Percentiles rank a stretch among this genome's conserved stretches.
Evolutionary conservation across 306 rosid species (phyloP).

Genomic region (Trifolium dubium): DNA sequence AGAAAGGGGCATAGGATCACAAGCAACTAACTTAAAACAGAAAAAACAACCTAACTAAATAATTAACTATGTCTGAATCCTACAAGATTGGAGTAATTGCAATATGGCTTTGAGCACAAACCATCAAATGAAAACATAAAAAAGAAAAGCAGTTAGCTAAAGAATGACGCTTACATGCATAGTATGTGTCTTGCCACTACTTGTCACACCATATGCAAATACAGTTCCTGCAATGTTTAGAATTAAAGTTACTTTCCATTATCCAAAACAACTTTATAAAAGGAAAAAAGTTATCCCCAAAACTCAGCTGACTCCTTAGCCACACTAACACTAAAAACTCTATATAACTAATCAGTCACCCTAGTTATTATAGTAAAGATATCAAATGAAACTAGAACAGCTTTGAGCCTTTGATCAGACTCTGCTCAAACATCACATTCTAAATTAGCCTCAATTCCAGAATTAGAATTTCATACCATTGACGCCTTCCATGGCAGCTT

Average conservation of each 20-base stretch:
- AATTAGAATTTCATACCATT: conserved; percentile 64
- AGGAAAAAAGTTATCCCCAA: conserved; percentile 20
- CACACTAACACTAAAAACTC: conserved; percentile 32
- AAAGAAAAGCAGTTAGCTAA: conserved; percentile 9
- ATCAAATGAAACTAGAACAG: conserved; percentile 2
- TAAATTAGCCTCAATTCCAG: conserved; percentile 6
- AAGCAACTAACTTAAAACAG: neutral
- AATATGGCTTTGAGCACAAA: neutral
- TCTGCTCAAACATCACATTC: no score
- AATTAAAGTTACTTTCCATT: conserved; percentile 33
- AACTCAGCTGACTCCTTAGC: conserved; percentile 33
- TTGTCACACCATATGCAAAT: conserved; percentile 98
- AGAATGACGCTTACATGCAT: conserved; percentile 86
- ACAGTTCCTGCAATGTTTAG: conserved; percentile 80
- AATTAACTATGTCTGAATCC: neutral
- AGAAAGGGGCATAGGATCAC: neutral
- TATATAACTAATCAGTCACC: conserved; percentile 9
- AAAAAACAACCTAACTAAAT: conserved; percentile 1
- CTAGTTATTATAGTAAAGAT: conserved; percentile 12
- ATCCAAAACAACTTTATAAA: neutral
- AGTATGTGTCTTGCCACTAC: conserved; percentile 99
- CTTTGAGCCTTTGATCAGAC: no score
- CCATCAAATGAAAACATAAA: conserved; percentile 20
- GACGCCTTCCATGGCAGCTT: conserved; percentile 98
- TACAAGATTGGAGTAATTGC: neutral